These are phyloP conservation scores for Leccinum rimulosum DNA, from an alignment of 768 basidiomycete species.

Conservation along the genomic window DNA sequence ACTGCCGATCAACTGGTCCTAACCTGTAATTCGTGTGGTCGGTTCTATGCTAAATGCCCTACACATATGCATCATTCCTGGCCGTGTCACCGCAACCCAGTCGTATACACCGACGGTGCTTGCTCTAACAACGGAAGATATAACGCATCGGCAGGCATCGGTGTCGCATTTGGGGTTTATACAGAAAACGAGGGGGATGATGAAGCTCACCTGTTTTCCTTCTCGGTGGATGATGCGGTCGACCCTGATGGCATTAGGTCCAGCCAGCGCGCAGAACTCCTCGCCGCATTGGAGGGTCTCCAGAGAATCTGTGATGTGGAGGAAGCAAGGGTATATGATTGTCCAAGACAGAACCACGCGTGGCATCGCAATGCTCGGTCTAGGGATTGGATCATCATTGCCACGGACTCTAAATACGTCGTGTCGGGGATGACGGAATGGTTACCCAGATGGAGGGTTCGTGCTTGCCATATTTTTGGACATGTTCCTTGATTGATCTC, in stretches of 20 bases:
- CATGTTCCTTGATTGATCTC: no score
- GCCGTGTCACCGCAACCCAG: background rate
- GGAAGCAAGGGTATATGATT: slow-evolving; percentile 8
- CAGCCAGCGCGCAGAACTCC: background rate
- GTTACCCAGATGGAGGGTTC: background rate
- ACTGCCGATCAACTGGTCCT: background rate
- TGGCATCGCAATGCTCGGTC: background rate
- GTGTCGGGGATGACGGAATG: background rate
- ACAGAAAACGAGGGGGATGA: background rate
- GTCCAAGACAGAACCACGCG: background rate
- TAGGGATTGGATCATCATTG: background rate
- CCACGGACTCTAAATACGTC: background rate
- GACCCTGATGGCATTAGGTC: background rate
- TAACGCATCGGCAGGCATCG: background rate
- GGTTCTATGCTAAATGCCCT: background rate
- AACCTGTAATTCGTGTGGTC: background rate
- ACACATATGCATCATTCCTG: background rate
- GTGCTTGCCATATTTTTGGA: background rate
- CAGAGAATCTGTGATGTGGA: slow-evolving; percentile 24
- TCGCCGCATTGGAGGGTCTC: slow-evolving; percentile 12
- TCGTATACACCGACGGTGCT: background rate
- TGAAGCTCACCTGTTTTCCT: background rate
- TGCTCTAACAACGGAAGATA: background rate
- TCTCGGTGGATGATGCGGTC: background rate
- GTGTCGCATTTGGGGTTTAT: background rate